Percentiles rank a stretch among this genome's conserved stretches.
Conservation (phyloP, 140 eudicot species). For the Senecio squalidus region DNA sequence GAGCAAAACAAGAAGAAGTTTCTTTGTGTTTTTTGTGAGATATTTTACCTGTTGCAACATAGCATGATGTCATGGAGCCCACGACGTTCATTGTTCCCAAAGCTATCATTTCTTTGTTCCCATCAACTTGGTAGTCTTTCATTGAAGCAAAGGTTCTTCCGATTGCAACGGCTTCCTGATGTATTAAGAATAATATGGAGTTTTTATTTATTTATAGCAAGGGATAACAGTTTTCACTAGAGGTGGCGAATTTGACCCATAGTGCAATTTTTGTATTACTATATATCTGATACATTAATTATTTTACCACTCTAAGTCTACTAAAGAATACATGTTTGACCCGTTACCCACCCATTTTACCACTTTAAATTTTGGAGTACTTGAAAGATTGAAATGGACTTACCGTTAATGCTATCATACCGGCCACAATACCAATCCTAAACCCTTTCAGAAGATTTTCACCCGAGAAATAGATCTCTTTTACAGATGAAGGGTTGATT, state of each 20-base stretch:
- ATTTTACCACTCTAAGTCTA: too few species aligned
- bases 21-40: background rate
- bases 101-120: slow-evolving; percentile 90
- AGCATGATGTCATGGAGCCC: slow-evolving; percentile 92
- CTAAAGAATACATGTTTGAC: background rate
- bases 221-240: background rate
- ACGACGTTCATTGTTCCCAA: slow-evolving; percentile 76
- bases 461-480: slow-evolving; percentile 58
- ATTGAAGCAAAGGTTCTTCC: slow-evolving; percentile 89
- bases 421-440: slow-evolving; percentile 61
- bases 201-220: background rate
- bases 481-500: slow-evolving; percentile 60
- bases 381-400: slow-evolving; percentile 10
- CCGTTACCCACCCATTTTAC: background rate
- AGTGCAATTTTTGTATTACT: background rate
- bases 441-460: slow-evolving; percentile 61
- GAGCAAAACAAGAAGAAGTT: too few species aligned
- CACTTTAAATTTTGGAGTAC: background rate
- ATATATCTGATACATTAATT: too few species aligned
- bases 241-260: background rate
- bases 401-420: slow-evolving; percentile 74
- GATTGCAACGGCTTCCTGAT: slow-evolving; percentile 87
- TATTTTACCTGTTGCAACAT: slow-evolving; percentile 66
- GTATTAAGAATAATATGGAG: background rate
- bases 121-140: slow-evolving; percentile 80